Conservation (phyloP, 2,329 filamentous ascomycete species). For the Fusarium multiceps region DNA sequence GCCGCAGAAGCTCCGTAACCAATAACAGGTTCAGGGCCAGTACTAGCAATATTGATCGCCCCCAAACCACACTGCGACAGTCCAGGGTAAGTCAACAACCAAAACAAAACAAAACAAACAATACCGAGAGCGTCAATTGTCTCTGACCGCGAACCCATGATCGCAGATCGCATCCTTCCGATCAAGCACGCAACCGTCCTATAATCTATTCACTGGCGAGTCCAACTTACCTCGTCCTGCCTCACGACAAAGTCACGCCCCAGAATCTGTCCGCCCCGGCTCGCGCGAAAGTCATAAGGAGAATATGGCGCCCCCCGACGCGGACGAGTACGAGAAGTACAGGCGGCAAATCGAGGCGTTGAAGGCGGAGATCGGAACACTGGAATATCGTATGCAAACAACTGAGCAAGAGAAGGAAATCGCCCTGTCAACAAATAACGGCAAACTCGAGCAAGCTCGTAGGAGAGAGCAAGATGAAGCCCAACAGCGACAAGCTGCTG, state of each 20-base stretch:
- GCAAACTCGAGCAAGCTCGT: slow-evolving; percentile 83
- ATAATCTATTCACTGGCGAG: slow-evolving; percentile 68
- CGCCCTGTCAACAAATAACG: slow-evolving; percentile 79
- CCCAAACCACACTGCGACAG: slow-evolving; percentile 52
- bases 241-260: slow-evolving; percentile 56
- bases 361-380: slow-evolving; percentile 87
- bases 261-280: slow-evolving; percentile 57
- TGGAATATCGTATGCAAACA: slow-evolving; percentile 89
- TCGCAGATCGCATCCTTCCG: slow-evolving; percentile 60
- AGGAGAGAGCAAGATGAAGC: slow-evolving; percentile 88
- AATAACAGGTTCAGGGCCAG: slow-evolving; percentile 52
- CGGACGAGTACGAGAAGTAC: slow-evolving; percentile 69
- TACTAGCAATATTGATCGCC: slow-evolving; percentile 52
- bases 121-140: not conserved
- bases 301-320: slow-evolving; percentile 68
- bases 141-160: slow-evolving; percentile 18
- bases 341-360: slow-evolving; percentile 76
- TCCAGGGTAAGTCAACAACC: slow-evolving; percentile 53
- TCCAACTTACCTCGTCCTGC: slow-evolving; percentile 53
- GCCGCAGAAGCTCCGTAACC: slow-evolving; percentile 44
- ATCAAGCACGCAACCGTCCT: slow-evolving; percentile 63
- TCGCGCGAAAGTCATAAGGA: slow-evolving; percentile 70
- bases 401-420: slow-evolving; percentile 90
- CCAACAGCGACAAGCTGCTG: slow-evolving; percentile 70
- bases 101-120: slow-evolving; percentile 39